Evolutionary conservation across 148 eudicot genomes (phyloP).

Genomic region (Suaeda aralocaspica): DNA sequence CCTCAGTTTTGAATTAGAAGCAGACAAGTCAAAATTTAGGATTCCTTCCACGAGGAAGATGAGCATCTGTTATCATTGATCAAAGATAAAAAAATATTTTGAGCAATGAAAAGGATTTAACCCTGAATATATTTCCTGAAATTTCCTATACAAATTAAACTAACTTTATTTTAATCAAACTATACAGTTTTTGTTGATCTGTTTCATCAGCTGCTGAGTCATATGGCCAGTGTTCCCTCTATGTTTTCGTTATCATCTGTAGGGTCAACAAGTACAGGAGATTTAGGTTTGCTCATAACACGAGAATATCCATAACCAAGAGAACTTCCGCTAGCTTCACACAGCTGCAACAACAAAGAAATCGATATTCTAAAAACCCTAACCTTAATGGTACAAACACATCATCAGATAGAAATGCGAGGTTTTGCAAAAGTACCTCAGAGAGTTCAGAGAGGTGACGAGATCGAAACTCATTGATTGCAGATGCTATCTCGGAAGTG

Average conservation of each 20-base stretch:
- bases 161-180: constrained; percentile 10
- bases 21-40: constrained; percentile 23
- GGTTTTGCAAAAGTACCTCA: constrained; percentile 49
- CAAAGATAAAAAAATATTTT: constrained; percentile 17
- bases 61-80: constrained; percentile 19
- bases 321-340: constrained; percentile 89
- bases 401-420: not conserved
- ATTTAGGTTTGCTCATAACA: constrained; percentile 64
- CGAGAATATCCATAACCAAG: constrained; percentile 87
- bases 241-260: constrained; percentile 54
- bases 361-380: not conserved
- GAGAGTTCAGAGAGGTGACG: constrained; percentile 92
- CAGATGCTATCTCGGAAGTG: constrained; percentile 80
- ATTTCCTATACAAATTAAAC: constrained; percentile 25
- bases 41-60: constrained; percentile 8
- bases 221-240: constrained; percentile 70
- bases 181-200: constrained; percentile 20
- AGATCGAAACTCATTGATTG: constrained; percentile 92
- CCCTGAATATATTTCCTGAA: not conserved
- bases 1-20: not conserved
- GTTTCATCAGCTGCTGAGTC: constrained; percentile 14
- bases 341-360: constrained; percentile 49
- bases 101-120: constrained; percentile 21
- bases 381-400: not conserved
- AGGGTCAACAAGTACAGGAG: constrained; percentile 49